Evolutionary conservation across 805 yeast genomes (phyloP).

Genomic region (Candida incommunis): DNA sequence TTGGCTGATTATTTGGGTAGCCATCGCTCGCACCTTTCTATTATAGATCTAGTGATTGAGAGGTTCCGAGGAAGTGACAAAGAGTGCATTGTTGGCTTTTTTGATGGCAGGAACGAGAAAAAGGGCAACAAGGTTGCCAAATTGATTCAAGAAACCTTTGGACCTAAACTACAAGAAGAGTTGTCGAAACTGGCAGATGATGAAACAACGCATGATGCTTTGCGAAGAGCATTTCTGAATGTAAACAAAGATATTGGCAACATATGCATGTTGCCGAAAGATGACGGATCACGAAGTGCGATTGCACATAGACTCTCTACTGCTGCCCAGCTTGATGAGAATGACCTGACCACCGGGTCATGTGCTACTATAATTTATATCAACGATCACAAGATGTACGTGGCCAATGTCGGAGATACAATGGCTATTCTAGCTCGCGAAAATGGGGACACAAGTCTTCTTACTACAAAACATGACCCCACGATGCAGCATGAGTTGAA

Average conservation of each 20-base stretch:
- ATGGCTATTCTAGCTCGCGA: constrained; percentile 65
- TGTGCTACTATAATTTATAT: constrained; percentile 73
- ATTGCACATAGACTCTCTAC: constrained; percentile 39
- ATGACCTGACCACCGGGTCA: constrained; percentile 70
- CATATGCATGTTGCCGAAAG: constrained; percentile 16
- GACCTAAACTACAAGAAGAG: constrained; percentile 53
- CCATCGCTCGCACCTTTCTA: constrained; percentile 42
- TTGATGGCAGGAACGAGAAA: constrained; percentile 60
- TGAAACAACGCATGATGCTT: constrained; percentile 53
- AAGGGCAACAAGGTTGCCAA: constrained; percentile 38
- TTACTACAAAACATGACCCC: constrained; percentile 77
- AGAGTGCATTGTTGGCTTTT: constrained; percentile 67
- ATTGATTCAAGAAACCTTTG: constrained; percentile 59
- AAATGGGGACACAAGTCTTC: constrained; percentile 63
- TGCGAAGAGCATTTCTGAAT: constrained; percentile 66
- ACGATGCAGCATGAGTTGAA: constrained; percentile 60
- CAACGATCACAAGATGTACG: constrained; percentile 51
- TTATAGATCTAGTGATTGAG: constrained; percentile 77
- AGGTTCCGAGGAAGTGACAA: constrained; percentile 75
- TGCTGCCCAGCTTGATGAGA: constrained; percentile 41
- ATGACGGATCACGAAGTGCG: constrained; percentile 20
- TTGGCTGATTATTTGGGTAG: constrained; percentile 78
- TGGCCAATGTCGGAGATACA: constrained; percentile 87
- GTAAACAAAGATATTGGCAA: constrained; percentile 73
- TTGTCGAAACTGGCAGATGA: constrained; percentile 32